Base-by-base conservation (phyloP, 306 rosid species). In the Pterocarpus santalinus region DNA sequence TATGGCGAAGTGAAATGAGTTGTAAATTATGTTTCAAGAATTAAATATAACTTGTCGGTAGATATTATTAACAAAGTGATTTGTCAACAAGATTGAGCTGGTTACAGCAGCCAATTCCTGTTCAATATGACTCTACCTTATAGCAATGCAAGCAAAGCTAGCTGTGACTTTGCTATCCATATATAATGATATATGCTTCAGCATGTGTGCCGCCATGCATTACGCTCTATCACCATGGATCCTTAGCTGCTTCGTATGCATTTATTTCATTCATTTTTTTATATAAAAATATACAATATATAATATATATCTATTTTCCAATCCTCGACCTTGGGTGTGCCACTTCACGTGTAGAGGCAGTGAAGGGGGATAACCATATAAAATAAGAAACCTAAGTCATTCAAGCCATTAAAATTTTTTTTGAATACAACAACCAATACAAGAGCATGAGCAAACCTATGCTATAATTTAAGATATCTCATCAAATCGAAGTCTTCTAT, bases 261-360 rank as follows among this genome's bases (percentile, higher is more conserved):
- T 67, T 67, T 49, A 57, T 43, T 67, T n/a, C 28, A 8, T 64
- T 76, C 10, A 38, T 39, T 43, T 58, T 1, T 41, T 49, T 14
- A 16, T 5, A 44, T 7, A 43, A 5, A 43, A 5, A 7, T 51
- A 51, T 4, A 51, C 4, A 13, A 11, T 7, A 11, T 32, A 39
- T 52, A 56, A 17, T 8, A 43, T 67, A 51, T 71, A 0, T 60
- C n/a, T 62, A 51, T 53, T 35, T 77, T 39, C 67, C 12, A 28
- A 44, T 68, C 52, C 65, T 80, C 65, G 63, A 75, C 84, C 30
- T 87, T 71, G 84, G 82, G 74, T 74, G 72, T 69, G 75, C 83
- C 62, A 51, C 85, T 84, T 83, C 91, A 89, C 88, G 88, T 86
- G 87, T 72, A 43, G 36, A 71, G 75, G 49, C 47, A 84, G 65